Evolutionary conservation across 768 basidiomycete species (phyloP).

Genomic region (Termitomyces sp.): DNA sequence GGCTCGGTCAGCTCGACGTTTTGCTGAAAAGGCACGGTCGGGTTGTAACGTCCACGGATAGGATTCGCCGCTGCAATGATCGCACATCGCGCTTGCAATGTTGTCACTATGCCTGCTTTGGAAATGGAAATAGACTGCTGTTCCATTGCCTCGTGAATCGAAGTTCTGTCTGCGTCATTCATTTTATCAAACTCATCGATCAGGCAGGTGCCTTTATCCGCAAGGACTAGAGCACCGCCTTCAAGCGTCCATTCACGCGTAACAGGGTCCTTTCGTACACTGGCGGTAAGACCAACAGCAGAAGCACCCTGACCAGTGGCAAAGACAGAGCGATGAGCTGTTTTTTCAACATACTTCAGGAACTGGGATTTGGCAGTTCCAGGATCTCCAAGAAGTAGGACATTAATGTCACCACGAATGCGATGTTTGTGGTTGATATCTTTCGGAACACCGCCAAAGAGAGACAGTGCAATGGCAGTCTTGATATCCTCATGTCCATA

Average conservation of each 20-base stretch:
- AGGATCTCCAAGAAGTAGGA: conserved; percentile 93
- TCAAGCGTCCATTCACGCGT: conserved; percentile 99
- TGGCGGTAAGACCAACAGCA: conserved; percentile 97
- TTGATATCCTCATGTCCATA: conserved; percentile 99
- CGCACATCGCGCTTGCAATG: conserved; percentile 94
- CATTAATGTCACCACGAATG: conserved; percentile 97
- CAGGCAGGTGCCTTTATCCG: conserved; percentile 95
- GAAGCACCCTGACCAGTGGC: conserved; percentile 98
- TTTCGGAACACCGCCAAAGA: conserved; percentile 92
- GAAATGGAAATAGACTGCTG: conserved; percentile 99
- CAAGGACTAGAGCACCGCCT: conserved; percentile 96
- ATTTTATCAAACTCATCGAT: conserved; percentile 99
- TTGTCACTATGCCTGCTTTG: conserved; percentile 98
- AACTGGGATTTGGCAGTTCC: conserved; percentile 99
- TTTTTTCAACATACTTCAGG: conserved; percentile 98
- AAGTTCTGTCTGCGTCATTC: conserved; percentile 97
- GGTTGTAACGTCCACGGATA: conserved; percentile 94
- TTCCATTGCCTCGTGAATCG: conserved; percentile 99
- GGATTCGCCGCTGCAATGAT: conserved; percentile 99
- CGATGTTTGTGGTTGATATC: conserved; percentile 96
- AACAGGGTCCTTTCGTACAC: conserved; percentile 97
- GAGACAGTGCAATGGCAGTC: conserved; percentile 90
- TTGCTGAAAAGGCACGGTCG: conserved; percentile 96
- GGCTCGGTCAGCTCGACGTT: conserved; percentile 99
- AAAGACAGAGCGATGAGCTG: conserved; percentile 95